Evolutionary conservation across 164 flowering plant genomes (phyloP), one percentile per base, ranked within the genome.

Genomic region (Buxus sempervirens): DNA sequence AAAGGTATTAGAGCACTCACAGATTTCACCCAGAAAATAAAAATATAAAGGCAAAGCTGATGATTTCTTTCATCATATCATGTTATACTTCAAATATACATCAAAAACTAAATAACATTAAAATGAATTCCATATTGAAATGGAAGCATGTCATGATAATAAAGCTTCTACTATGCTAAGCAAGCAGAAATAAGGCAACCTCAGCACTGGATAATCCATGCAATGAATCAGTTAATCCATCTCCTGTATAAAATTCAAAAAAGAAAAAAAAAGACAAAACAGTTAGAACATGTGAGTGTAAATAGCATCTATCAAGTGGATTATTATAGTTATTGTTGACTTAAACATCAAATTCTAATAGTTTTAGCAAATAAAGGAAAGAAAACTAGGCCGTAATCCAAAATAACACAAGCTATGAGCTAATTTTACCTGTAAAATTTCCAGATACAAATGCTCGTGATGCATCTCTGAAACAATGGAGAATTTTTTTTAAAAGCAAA

Each of bases 391-490:
- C 24, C 4, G 54, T 42, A 49, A 19, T 42, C 26, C 10, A 49
- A 13, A 61, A 7, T 53, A 56, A 21, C 53, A 42, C 26, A 58
- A 36, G 22, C 24, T 13, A 51, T 9, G 67, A 54, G 16, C 19
- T 49, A 42, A 10, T 58, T 56, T 71, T 81, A 92, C 96, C 96
- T 74, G 97, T 79, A 66, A 93, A 93, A 72, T 93, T 91, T 70
- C 98, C 98, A 0, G 98, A 91, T 73, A 93, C 86, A 77, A 93
- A 93, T 67, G 98, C 97, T 45, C 98, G 96, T 16, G 97, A 88
- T 16, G 96, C 98, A 80, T 93, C 98, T 78, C 97, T 90, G 81
- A 32, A 67, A 69, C 55, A 0, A 59, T 20, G 16, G 42, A 23
- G 38, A 68, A 65, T 22, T 45, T 45, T 19, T n/a, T n/a, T n/a